phyloP scores from a whole-genome alignment of 345 rosid genomes.

The Leavenworthia alabamica region DNA sequence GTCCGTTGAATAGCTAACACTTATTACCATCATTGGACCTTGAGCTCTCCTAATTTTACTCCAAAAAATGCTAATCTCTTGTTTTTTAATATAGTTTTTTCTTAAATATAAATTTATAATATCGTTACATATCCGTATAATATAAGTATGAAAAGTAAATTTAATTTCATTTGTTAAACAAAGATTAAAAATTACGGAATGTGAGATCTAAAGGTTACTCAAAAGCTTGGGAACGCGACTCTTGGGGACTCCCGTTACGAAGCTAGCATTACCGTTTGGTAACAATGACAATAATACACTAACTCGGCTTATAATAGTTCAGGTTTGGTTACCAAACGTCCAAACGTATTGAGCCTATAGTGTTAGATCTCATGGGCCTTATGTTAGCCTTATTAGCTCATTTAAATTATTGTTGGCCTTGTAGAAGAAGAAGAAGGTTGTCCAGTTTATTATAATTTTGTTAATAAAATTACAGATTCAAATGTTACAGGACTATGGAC shows the following conservation, averaged over 20 bases:
- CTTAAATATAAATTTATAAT: neutral
- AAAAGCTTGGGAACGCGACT: constrained; percentile 3
- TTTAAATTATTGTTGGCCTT: too few species aligned
- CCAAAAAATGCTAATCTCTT: constrained; percentile 27
- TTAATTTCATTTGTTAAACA: neutral
- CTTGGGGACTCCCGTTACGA: constrained; percentile 11
- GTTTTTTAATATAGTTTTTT: neutral
- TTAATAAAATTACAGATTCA: constrained; percentile 19
- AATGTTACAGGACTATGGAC: constrained; percentile 29
- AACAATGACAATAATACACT: neutral
- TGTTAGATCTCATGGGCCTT: neutral
- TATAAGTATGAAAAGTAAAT: neutral
- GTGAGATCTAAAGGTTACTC: constrained; percentile 43
- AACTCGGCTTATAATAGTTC: neutral
- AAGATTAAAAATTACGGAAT: constrained; percentile 57
- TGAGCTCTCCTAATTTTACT: constrained; percentile 42
- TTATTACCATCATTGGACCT: constrained; percentile 38
- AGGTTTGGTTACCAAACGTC: neutral
- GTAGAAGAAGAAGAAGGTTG: neutral
- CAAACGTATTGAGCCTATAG: neutral
- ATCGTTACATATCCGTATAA: neutral
- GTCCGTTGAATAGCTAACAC: constrained; percentile 67
- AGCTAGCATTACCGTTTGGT: constrained; percentile 7
- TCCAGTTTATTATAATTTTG: constrained; percentile 17
- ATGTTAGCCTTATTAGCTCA: too few species aligned